Evolutionary conservation across 2,329 filamentous ascomycete genomes (phyloP).

Genomic region (Pyrenophora graminea): DNA sequence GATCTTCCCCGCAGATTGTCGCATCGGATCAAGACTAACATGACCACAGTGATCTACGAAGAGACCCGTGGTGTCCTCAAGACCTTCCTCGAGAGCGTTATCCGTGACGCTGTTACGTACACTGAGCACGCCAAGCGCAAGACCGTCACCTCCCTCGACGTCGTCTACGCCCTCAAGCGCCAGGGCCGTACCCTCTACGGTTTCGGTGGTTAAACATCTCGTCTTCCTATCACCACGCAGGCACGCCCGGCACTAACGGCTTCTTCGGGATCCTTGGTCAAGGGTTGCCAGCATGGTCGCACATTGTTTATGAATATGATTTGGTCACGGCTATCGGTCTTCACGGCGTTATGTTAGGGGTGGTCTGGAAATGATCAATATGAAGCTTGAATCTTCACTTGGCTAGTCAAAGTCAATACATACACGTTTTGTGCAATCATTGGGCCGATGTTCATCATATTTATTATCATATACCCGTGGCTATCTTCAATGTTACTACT

Average conservation of each 20-base stretch:
- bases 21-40: constrained; percentile 29
- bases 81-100: constrained; percentile 77
- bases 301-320: constrained; percentile 34
- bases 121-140: constrained; percentile 82
- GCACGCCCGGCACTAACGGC: constrained; percentile 13
- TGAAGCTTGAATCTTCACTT: constrained; percentile 22
- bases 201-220: constrained; percentile 75
- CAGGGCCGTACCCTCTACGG: constrained; percentile 78
- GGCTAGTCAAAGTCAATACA: constrained; percentile 38
- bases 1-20: constrained; percentile 19
- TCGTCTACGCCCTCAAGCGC: constrained; percentile 67
- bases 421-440: constrained; percentile 9
- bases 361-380: constrained; percentile 34
- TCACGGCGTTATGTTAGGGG: constrained; percentile 38
- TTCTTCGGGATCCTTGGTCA: constrained; percentile 15
- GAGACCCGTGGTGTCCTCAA: constrained; percentile 78
- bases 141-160: constrained; percentile 72
- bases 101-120: constrained; percentile 77
- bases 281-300: constrained; percentile 11
- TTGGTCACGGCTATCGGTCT: constrained; percentile 35
- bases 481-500: too few species aligned
- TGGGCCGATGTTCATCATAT: too few species aligned
- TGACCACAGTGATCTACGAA: constrained; percentile 71
- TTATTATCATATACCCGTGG: too few species aligned
- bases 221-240: constrained; percentile 23